Percentiles rank a stretch among this genome's conserved stretches.
Conservation (phyloP, 2,329 filamentous ascomycete species). For the Phialemoniopsis sp. region DNA sequence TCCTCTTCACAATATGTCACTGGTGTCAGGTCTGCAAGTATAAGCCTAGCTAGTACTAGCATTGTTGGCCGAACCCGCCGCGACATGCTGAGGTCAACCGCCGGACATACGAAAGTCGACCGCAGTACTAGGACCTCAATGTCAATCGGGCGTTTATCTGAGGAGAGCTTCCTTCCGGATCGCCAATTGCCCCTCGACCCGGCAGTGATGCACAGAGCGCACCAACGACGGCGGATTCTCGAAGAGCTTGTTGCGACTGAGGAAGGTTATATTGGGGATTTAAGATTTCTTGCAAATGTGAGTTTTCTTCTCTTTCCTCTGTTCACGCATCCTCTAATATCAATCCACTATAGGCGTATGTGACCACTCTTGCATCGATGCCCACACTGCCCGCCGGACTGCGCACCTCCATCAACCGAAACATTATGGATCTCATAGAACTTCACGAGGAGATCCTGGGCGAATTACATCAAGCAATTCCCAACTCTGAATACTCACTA, state of each 20-base stretch:
- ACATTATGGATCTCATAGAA: conserved; percentile 73
- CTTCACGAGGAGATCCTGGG: conserved; percentile 79
- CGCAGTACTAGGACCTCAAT: conserved; percentile 60
- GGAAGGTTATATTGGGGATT: conserved; percentile 80
- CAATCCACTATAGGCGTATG: conserved; percentile 55
- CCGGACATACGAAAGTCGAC: conserved; percentile 52
- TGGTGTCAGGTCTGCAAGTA: conserved; percentile 75
- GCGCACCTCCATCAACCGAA: conserved; percentile 71
- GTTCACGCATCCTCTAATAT: not conserved
- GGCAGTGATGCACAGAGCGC: conserved; percentile 57
- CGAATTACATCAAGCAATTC: conserved; percentile 67
- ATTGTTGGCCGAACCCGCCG: conserved; percentile 52
- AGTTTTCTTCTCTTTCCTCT: conserved; percentile 17
- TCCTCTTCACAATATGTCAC: conserved; percentile 78
- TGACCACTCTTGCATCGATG: conserved; percentile 69
- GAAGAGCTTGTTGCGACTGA: conserved; percentile 86
- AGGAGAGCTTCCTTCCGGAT: conserved; percentile 61
- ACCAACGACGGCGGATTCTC: conserved; percentile 73
- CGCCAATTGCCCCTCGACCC: conserved; percentile 54
- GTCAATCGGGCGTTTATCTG: conserved; percentile 56
- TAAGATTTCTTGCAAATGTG: conserved; percentile 85
- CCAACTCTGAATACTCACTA: conserved; percentile 61
- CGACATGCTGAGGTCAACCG: conserved; percentile 36
- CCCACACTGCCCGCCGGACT: conserved; percentile 61
- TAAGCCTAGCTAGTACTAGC: conserved; percentile 72